Conservation (phyloP, 805 yeast species). For the Lipomyces yamanashiensis region DNA sequence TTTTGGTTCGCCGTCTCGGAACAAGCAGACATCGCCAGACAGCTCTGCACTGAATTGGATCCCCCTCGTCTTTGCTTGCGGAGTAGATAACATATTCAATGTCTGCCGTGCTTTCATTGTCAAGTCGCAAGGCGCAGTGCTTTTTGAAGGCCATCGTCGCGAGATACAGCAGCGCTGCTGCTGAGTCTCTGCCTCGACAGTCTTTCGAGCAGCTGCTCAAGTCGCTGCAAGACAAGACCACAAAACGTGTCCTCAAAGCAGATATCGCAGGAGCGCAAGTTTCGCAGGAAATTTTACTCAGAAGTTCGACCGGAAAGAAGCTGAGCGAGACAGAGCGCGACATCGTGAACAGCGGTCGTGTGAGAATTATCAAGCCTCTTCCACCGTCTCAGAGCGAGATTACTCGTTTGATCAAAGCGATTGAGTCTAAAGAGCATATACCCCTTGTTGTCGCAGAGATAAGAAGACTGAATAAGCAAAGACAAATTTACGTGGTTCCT, state of each 20-base stretch:
- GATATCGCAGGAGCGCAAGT: not conserved
- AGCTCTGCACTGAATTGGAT: not conserved
- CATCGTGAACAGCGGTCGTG: not conserved
- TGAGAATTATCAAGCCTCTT: not conserved
- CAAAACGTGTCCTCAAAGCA: not conserved
- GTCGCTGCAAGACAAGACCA: not conserved
- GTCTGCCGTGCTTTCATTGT: not conserved
- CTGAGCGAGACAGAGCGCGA: slow-evolving; percentile 3
- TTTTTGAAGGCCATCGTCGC: not conserved
- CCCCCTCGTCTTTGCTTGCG: not conserved
- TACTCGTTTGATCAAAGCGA: slow-evolving; percentile 7
- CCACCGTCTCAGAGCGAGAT: slow-evolving; percentile 12
- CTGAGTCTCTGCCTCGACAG: not conserved
- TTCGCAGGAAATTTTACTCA: slow-evolving; percentile 10
- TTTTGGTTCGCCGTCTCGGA: slow-evolving; percentile 6
- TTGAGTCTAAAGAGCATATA: slow-evolving; percentile 7
- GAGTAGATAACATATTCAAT: not conserved
- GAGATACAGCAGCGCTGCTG: not conserved
- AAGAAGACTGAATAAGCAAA: slow-evolving; percentile 4
- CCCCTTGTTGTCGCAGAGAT: slow-evolving; percentile 5
- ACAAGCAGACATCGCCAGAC: not conserved
- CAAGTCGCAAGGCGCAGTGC: not conserved
- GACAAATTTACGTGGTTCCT: slow-evolving; percentile 2
- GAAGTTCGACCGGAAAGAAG: not conserved
- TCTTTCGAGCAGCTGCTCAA: slow-evolving; percentile 1